phyloP scores from a whole-genome alignment of 2,329 filamentous ascomycete species.

The Botrytis tulipae region DNA sequence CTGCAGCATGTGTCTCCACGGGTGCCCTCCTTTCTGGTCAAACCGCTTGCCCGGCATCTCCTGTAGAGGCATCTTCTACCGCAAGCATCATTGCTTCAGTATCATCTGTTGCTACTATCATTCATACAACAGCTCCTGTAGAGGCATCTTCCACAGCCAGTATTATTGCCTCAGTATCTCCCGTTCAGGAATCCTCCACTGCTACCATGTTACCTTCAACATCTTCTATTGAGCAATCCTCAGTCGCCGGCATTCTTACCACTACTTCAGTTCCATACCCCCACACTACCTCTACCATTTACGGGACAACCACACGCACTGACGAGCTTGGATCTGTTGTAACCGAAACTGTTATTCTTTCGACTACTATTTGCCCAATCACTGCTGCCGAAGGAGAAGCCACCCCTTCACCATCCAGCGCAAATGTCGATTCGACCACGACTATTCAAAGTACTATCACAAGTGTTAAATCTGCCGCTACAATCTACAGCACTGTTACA shows the following conservation, averaged over 20 bases:
- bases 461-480: neutral
- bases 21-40: conserved; percentile 13
- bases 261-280: neutral
- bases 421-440: neutral
- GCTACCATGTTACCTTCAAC: neutral
- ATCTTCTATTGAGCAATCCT: neutral
- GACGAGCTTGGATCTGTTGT: conserved; percentile 17
- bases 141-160: neutral
- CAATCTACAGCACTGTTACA: conserved; percentile 12
- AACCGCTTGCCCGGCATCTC: neutral
- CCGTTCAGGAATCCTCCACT: neutral
- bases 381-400: conserved; percentile 9
- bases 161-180: neutral
- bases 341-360: conserved; percentile 17
- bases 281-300: conserved; percentile 3
- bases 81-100: neutral
- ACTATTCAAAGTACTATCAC: neutral
- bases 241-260: neutral
- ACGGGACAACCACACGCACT: conserved; percentile 11
- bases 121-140: neutral
- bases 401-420: neutral
- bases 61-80: neutral
- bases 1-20: neutral
- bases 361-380: conserved; percentile 11
- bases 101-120: neutral